A percentile compares a stretch with the other conserved stretches of the same genome.
phyloP scores from a whole-genome alignment of 345 rosid species.

The Salix caprea region DNA sequence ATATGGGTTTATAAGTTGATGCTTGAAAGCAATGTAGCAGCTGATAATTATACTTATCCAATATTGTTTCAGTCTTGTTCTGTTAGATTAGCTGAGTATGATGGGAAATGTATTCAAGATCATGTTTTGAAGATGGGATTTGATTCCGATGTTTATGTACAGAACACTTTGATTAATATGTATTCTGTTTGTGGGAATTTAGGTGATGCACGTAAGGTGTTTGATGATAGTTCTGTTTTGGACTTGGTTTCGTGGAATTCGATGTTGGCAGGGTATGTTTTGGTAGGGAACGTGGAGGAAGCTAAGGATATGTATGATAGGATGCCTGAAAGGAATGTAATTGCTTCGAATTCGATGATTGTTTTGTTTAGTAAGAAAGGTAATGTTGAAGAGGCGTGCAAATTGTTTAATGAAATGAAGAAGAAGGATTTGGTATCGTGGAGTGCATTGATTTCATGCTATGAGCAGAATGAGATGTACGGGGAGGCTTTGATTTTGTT shows the following conservation, averaged over 20 bases:
- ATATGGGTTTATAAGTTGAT: slow-evolving; percentile 39
- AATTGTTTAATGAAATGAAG: slow-evolving; percentile 38
- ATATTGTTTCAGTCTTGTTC: slow-evolving; percentile 44
- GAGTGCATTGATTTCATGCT: slow-evolving; percentile 57
- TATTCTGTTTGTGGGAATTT: slow-evolving; percentile 42
- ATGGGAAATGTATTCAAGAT: slow-evolving; percentile 45
- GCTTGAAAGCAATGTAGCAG: slow-evolving; percentile 27
- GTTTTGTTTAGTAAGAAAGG: slow-evolving; percentile 46
- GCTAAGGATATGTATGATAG: slow-evolving; percentile 35
- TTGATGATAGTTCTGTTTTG: slow-evolving; percentile 42
- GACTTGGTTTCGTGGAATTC: slow-evolving; percentile 64
- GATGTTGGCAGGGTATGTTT: slow-evolving; percentile 50
- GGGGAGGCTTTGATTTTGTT: slow-evolving; percentile 42
- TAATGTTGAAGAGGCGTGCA: slow-evolving; percentile 34
- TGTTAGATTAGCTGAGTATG: slow-evolving; percentile 29
- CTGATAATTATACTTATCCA: slow-evolving; percentile 51
- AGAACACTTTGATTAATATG: slow-evolving; percentile 48
- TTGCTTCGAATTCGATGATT: slow-evolving; percentile 62
- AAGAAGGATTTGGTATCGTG: slow-evolving; percentile 52
- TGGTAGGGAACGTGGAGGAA: slow-evolving; percentile 34
- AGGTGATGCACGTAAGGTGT: slow-evolving; percentile 39
- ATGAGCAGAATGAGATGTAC: slow-evolving; percentile 41
- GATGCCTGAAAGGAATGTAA: slow-evolving; percentile 47
- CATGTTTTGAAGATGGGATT: slow-evolving; percentile 44
- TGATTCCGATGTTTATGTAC: slow-evolving; percentile 41